phyloP scores from a whole-genome alignment of 2,329 filamentous ascomycete species.

The Beauveria bassiana region DNA sequence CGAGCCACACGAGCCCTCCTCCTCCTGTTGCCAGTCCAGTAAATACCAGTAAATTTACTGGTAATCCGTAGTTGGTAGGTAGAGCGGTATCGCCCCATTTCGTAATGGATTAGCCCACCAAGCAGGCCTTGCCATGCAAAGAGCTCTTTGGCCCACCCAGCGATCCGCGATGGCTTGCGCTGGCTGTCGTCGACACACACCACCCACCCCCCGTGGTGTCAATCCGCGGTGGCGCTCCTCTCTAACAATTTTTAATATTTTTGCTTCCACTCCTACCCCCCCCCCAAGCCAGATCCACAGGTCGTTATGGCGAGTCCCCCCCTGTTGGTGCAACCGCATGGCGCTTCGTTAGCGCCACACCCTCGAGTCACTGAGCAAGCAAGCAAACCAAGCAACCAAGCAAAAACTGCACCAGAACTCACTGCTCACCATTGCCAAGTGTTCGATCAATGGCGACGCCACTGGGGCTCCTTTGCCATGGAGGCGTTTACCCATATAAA shows the following conservation, averaged over 20 bases:
- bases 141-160: conserved; percentile 16
- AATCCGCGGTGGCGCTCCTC: conserved; percentile 13
- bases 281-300: neutral
- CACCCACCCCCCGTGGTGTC: conserved; percentile 14
- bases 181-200: conserved; percentile 15
- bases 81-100: conserved; percentile 12
- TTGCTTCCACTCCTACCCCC: neutral
- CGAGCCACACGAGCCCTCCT: neutral
- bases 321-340: neutral
- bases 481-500: conserved; percentile 10
- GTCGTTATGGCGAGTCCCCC: neutral
- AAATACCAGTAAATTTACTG: neutral
- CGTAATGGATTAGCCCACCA: conserved; percentile 14
- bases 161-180: conserved; percentile 19
- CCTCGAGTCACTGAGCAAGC: neutral
- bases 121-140: conserved; percentile 14
- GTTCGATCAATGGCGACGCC: conserved; percentile 11
- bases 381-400: no score
- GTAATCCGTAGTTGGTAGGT: neutral
- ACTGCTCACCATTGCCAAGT: neutral
- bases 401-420: neutral
- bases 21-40: neutral
- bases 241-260: no score
- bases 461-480: conserved; percentile 5
- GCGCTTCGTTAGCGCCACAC: neutral